phyloP scores from a whole-genome alignment of 1,139 yeast species.

The Wickerhamomyces sp. region DNA sequence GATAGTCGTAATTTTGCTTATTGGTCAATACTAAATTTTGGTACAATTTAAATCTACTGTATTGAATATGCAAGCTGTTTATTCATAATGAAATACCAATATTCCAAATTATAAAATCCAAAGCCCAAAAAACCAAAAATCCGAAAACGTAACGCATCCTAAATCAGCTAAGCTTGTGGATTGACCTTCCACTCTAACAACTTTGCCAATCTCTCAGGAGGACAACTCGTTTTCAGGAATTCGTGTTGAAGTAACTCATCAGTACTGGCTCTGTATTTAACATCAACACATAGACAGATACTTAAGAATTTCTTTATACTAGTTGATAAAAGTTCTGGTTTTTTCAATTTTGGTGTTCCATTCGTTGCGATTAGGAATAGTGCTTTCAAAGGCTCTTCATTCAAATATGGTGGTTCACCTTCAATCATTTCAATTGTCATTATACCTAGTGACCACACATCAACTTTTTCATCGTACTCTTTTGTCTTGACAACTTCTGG shows the following conservation, averaged over 20 bases:
- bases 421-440: conserved; percentile 99
- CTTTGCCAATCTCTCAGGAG: conserved; percentile 60
- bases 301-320: conserved; percentile 84
- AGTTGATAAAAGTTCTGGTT: conserved; percentile 74
- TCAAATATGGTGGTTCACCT: conserved; percentile 95
- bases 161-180: background rate
- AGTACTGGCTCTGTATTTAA: conserved; percentile 84
- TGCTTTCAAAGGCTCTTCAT: conserved; percentile 91
- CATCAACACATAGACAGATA: conserved; percentile 94
- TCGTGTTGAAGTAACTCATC: conserved; percentile 81
- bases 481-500: conserved; percentile 97
- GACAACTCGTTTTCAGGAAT: conserved; percentile 71
- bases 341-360: conserved; percentile 92
- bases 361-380: conserved; percentile 90
- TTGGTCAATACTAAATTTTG: conserved; percentile 14
- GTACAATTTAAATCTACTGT: background rate
- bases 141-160: no score
- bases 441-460: conserved; percentile 96
- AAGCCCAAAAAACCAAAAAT: no score
- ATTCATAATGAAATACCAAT: background rate
- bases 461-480: conserved; percentile 95
- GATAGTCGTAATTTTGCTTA: conserved; percentile 13
- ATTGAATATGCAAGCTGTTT: background rate
- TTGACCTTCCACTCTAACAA: conserved; percentile 62
- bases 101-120: no score